Base-by-base conservation (phyloP, 1,284 basidiomycete species). In the Fomitiporia mediterranea region DNA sequence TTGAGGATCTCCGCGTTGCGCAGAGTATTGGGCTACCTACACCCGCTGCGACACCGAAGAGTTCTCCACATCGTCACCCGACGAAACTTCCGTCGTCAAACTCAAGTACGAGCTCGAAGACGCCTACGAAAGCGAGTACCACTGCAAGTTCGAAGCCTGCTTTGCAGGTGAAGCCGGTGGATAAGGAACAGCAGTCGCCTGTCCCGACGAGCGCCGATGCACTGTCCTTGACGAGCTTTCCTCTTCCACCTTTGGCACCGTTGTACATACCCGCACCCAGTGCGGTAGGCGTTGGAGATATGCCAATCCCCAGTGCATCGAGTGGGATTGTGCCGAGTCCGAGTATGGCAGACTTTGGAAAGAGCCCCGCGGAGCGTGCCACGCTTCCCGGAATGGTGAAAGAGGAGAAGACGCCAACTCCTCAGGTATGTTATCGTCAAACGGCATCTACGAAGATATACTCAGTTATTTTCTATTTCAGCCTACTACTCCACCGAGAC, bases 41-140 rank as follows among this genome's bases (percentile, higher is more conserved):
- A 5, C 55, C 55, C 17, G 55, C 55, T 7, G 55, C 55, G 11
- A 57, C 55, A 3, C 55, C 55, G 34, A 32, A 38, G n/a, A 42
- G n/a, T 19, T 51, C 50, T n/a, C 50, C 50, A 9, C 37, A 42
- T 17, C 37, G 27, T 2, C 37, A 51, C 17, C 23, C 37, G 8
- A 17, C 19, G 6, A 19, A 6, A 9, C 37, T 51, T 19, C 50
- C 50, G 4, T 8, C 19, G 2, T n/a, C n/a, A n/a, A n/a, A n/a
- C n/a, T n/a, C n/a, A n/a, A n/a, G n/a, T n/a, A n/a, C n/a, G n/a
- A 48, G 27, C 25, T 39, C 35, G 7, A 37, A 39, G 13, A 46
- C 27, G 21, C 25, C 35, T 6, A 25, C 49, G 32, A 40, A 46
- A 2, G n/a, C 21, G 19, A 8, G 21, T 34, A 13, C 21, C 1